phyloP scores from a whole-genome alignment of 371 early-diverging fungal genomes.

The Mucor ambiguus region DNA sequence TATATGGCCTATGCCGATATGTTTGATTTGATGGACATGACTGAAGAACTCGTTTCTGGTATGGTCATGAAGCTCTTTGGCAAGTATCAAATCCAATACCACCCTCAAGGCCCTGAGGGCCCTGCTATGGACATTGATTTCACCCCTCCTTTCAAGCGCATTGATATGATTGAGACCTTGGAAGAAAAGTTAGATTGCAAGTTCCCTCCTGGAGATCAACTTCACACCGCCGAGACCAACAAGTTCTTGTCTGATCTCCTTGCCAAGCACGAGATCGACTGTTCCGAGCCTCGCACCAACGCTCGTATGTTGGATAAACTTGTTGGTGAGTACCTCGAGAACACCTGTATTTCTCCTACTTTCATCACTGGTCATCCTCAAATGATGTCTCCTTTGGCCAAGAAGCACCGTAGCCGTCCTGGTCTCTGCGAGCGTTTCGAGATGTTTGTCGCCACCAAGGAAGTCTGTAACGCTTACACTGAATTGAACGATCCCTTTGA shows the following conservation, averaged over 20 bases:
- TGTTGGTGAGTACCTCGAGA: constrained; percentile 98
- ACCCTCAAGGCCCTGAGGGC: constrained; percentile 89
- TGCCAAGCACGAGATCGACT: constrained; percentile 90
- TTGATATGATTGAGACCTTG: constrained; percentile 94
- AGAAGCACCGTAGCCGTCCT: constrained; percentile 90
- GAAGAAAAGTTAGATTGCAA: constrained; percentile 89
- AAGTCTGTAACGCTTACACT: constrained; percentile 98
- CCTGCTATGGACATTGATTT: constrained; percentile 90
- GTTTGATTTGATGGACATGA: constrained; percentile 95
- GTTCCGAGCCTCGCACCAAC: constrained; percentile 94
- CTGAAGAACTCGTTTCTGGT: constrained; percentile 91
- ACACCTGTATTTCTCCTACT: constrained; percentile 94
- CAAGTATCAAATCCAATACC: constrained; percentile 88
- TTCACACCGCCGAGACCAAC: constrained; percentile 82
- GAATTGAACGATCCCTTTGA: constrained; percentile 99
- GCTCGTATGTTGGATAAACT: constrained; percentile 98
- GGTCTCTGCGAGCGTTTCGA: constrained; percentile 99
- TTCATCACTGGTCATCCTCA: constrained; percentile 98
- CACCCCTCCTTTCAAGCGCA: constrained; percentile 95
- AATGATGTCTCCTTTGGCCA: constrained; percentile 99
- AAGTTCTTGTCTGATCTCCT: constrained; percentile 92
- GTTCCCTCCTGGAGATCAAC: constrained; percentile 88
- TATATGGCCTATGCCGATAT: constrained; percentile 99
- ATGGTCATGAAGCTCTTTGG: constrained; percentile 94
- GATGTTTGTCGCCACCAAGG: constrained; percentile 99